Conservation (phyloP, 148 eudicot genomes). For the Cornus kousa region DNA sequence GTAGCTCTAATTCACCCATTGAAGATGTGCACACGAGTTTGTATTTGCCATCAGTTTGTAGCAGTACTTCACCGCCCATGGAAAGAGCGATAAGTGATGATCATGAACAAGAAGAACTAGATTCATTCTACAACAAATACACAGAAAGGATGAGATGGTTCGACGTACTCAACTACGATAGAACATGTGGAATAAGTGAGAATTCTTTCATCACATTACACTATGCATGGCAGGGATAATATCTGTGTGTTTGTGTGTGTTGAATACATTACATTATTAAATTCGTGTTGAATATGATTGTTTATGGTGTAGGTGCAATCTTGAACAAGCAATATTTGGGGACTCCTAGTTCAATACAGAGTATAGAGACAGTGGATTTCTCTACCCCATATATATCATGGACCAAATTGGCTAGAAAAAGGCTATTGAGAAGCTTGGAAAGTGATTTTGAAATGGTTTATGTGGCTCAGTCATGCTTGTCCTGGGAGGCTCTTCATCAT, state of each 20-base stretch:
- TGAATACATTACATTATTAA: not conserved
- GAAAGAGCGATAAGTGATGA: not conserved
- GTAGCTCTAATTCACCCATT: constrained; percentile 4
- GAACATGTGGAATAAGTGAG: constrained; percentile 34
- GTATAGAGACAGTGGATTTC: constrained; percentile 7
- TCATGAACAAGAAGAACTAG: constrained; percentile 10
- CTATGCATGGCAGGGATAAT: too few species aligned
- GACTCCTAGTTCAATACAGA: constrained; percentile 11
- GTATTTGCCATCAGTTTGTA: not conserved
- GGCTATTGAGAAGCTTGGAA: constrained; percentile 27
- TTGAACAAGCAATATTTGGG: constrained; percentile 12
- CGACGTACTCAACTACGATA: constrained; percentile 30
- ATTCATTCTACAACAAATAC: constrained; percentile 26
- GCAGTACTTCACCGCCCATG: not conserved
- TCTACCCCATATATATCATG: constrained; percentile 13
- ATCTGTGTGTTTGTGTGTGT: too few species aligned
- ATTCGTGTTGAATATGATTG: not conserved
- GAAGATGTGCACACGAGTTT: not conserved
- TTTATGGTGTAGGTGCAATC: constrained; percentile 21
- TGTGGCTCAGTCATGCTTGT: constrained; percentile 44
- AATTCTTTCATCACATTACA: not conserved
- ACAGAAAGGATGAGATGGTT: constrained; percentile 39
- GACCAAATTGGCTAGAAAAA: constrained; percentile 21
- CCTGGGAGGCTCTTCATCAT: constrained; percentile 42
- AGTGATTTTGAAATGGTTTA: constrained; percentile 36